phyloP scores from a whole-genome alignment of 306 rosid genomes.

The Dryas alaskensis region DNA sequence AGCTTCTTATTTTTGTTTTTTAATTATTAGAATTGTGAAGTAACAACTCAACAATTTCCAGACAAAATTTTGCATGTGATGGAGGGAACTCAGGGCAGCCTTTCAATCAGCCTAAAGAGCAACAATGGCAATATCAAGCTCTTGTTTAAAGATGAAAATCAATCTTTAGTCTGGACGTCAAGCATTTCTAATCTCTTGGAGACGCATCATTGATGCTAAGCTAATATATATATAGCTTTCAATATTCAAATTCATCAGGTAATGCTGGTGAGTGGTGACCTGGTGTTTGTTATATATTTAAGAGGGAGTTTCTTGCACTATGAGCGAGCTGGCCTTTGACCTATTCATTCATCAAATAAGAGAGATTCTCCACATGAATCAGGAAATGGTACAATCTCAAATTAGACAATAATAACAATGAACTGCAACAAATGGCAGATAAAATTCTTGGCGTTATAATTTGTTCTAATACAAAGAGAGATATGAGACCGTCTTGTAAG shows the following conservation, averaged over 20 bases:
- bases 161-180: slow-evolving; percentile 20
- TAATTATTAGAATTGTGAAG: neutral
- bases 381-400: neutral
- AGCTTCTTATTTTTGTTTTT: neutral
- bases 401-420: neutral
- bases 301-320: neutral
- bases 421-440: neutral
- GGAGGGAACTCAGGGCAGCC: slow-evolving; percentile 12
- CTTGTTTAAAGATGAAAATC: slow-evolving; percentile 24
- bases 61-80: slow-evolving; percentile 24
- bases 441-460: neutral
- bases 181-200: slow-evolving; percentile 26
- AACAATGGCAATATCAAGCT: slow-evolving; percentile 22
- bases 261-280: neutral
- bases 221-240: neutral
- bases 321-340: neutral
- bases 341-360: neutral
- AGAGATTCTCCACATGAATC: neutral
- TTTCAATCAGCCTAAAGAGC: slow-evolving; percentile 21
- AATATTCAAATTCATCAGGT: neutral
- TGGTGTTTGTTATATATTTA: neutral
- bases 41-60: neutral
- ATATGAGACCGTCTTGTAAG: neutral
- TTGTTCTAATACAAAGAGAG: neutral
- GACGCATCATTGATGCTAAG: slow-evolving; percentile 5